Conservation (phyloP, 208 protist species). For the Crithidia brevicula region DNA sequence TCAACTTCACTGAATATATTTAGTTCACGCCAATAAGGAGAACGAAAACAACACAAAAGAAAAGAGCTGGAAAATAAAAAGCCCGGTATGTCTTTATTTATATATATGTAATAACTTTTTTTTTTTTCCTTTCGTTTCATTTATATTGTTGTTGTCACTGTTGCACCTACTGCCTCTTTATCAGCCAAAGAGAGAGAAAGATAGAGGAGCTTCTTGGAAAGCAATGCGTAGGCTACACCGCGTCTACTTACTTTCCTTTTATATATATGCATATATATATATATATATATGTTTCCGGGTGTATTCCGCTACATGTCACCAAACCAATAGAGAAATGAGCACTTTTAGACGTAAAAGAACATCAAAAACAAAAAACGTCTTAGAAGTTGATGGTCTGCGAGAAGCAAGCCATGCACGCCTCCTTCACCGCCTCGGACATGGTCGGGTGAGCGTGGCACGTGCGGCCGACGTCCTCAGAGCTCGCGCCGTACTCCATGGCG, state of each 20-base stretch:
- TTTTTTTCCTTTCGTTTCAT: not conserved
- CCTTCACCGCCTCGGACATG: constrained; percentile 98
- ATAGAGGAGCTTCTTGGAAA: not conserved
- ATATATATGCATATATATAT: not conserved
- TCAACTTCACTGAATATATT: no score
- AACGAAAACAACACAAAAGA: not conserved
- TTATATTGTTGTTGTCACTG: not conserved
- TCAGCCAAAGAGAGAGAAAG: constrained; percentile 10
- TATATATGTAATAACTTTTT: no score
- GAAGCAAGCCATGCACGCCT: constrained; percentile 97
- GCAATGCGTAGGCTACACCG: no score
- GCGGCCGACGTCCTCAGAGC: constrained; percentile 97
- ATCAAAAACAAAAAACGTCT: constrained; percentile 29
- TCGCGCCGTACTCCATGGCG: constrained; percentile 98
- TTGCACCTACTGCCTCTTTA: not conserved
- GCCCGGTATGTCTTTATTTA: no score
- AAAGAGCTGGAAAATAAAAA: not conserved
- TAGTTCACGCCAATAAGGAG: no score
- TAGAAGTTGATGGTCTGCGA: constrained; percentile 99
- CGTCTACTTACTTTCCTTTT: not conserved
- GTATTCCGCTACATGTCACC: not conserved
- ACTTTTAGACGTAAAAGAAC: not conserved
- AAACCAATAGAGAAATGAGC: no score
- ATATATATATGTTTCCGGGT: not conserved
- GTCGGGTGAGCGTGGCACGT: constrained; percentile 99